Conservation (phyloP, 208 protist species). For the Acanthamoeba triangularis region DNA sequence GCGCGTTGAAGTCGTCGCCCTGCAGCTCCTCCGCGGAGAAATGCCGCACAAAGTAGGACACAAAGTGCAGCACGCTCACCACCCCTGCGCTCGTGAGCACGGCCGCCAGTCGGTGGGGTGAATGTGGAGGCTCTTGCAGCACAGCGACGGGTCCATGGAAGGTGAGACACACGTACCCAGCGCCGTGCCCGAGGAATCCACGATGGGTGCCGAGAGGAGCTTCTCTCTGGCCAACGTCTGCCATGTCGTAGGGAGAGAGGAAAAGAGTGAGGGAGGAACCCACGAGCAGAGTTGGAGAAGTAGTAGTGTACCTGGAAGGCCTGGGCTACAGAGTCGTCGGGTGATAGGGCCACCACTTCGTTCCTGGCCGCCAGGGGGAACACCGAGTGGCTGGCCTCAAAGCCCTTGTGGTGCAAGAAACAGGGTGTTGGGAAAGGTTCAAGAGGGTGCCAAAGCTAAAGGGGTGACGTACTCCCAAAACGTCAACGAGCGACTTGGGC, state of each 20-base stretch:
- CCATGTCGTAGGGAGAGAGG: neutral
- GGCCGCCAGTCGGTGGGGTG: neutral
- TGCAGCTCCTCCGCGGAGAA: slow-evolving; percentile 65
- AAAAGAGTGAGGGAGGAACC: neutral
- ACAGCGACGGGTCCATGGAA: neutral
- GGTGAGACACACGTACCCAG: neutral
- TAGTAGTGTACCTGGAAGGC: neutral
- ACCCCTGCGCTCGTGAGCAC: neutral
- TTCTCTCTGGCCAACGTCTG: neutral
- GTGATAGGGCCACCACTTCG: neutral
- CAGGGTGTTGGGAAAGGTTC: neutral
- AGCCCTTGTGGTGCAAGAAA: neutral
- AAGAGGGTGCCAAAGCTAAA: neutral
- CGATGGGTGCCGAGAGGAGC: neutral
- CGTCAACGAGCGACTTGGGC: slow-evolving; percentile 27
- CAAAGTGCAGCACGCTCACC: slow-evolving; percentile 70
- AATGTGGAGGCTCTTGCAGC: too few relatives aligned
- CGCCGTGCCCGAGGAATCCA: neutral
- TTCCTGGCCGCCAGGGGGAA: neutral
- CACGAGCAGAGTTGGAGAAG: neutral
- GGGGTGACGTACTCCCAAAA: neutral
- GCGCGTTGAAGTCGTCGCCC: neutral
- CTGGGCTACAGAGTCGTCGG: neutral
- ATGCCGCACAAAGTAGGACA: slow-evolving; percentile 37
- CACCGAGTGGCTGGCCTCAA: slow-evolving; percentile 47